These are phyloP conservation scores for Chiua virens DNA, from an alignment of 768 basidiomycete genomes.

Conservation along the genomic window DNA sequence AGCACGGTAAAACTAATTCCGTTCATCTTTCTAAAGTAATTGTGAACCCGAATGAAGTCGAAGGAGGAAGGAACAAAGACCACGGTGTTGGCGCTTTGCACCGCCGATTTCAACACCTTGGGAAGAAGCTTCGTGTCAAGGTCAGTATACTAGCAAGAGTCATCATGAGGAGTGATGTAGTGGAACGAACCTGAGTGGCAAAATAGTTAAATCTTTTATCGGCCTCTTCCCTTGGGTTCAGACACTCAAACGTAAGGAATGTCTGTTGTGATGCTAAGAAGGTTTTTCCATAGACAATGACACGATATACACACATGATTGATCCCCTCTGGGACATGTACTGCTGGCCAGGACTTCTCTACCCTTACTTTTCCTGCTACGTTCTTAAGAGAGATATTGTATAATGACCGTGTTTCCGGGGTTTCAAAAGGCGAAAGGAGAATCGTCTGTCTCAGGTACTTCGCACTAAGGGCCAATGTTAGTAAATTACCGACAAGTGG, in stretches of 20 bases:
- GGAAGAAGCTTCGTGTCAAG: conserved; percentile 66
- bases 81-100: conserved; percentile 85
- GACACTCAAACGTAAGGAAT: conserved; percentile 73
- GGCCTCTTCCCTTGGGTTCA: conserved; percentile 70
- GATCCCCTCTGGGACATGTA: conserved; percentile 81
- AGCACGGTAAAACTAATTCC: conserved; percentile 78
- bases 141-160: not conserved
- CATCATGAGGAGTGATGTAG: not conserved
- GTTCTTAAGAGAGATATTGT: conserved; percentile 74
- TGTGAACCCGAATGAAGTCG: conserved; percentile 91
- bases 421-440: conserved; percentile 86
- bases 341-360: conserved; percentile 66
- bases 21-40: conserved; percentile 74
- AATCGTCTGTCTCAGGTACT: conserved; percentile 87
- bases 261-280: conserved; percentile 41
- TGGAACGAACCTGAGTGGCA: no score
- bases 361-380: conserved; percentile 80
- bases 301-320: conserved; percentile 56
- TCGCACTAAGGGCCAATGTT: conserved; percentile 50
- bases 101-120: conserved; percentile 83
- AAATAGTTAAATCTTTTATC: conserved; percentile 89
- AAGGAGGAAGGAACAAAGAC: conserved; percentile 94
- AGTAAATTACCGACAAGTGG: conserved; percentile 24
- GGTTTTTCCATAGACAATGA: not conserved
- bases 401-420: conserved; percentile 82